phyloP scores from a whole-genome alignment of 345 rosid genomes.

The Eutrema heterophyllum region DNA sequence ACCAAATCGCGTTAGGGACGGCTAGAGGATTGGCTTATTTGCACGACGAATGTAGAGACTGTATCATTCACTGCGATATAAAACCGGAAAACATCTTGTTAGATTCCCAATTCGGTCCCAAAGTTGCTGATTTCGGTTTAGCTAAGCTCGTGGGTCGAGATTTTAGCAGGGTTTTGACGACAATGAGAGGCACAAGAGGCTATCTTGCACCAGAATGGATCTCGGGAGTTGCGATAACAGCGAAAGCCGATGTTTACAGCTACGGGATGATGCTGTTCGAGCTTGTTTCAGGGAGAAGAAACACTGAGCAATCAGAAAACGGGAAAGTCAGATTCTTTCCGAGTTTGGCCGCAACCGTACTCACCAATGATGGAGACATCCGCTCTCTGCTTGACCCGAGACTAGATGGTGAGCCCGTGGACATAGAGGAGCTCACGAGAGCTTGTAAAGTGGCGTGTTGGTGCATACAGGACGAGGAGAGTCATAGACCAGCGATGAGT shows the following conservation, averaged over 20 bases:
- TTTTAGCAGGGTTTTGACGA: constrained; percentile 77
- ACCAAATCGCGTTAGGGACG: constrained; percentile 61
- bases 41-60: constrained; percentile 78
- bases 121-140: constrained; percentile 84
- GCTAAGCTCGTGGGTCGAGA: constrained; percentile 84
- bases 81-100: constrained; percentile 86
- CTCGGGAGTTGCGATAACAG: constrained; percentile 73
- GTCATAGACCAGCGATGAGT: constrained; percentile 68
- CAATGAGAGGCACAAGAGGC: constrained; percentile 85
- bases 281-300: constrained; percentile 71
- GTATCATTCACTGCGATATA: constrained; percentile 85
- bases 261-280: constrained; percentile 91
- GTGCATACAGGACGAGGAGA: constrained; percentile 88
- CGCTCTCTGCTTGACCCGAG: constrained; percentile 50
- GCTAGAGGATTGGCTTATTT: constrained; percentile 79
- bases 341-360: constrained; percentile 42
- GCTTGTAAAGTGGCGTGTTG: constrained; percentile 71
- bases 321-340: constrained; percentile 59
- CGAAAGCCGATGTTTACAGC: constrained; percentile 87
- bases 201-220: constrained; percentile 95
- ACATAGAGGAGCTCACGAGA: constrained; percentile 55
- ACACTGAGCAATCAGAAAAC: constrained; percentile 49
- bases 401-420: constrained; percentile 39
- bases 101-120: constrained; percentile 59
- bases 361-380: constrained; percentile 45